phyloP scores from a whole-genome alignment of 345 rosid genomes.

The Syzygium oleosum region DNA sequence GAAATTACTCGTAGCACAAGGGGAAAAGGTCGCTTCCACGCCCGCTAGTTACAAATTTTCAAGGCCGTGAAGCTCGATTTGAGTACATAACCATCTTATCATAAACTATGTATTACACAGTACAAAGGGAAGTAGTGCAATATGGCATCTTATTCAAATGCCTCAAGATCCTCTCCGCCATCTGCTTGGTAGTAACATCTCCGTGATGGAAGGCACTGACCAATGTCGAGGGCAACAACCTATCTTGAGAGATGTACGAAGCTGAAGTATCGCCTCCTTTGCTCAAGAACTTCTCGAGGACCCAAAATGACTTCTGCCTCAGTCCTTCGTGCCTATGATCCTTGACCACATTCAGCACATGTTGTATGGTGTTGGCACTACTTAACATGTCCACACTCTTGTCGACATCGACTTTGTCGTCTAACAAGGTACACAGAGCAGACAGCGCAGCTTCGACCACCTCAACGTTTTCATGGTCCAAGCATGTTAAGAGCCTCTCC shows the following conservation, averaged over 20 bases:
- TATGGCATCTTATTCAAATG: slow-evolving; percentile 70
- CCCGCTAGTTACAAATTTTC: not conserved
- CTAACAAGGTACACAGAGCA: slow-evolving; percentile 73
- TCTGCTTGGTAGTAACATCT: slow-evolving; percentile 59
- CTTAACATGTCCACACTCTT: slow-evolving; percentile 51
- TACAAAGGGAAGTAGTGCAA: slow-evolving; percentile 22
- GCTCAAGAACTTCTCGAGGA: slow-evolving; percentile 69
- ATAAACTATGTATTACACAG: slow-evolving; percentile 11
- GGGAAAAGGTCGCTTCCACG: not conserved
- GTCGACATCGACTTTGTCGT: slow-evolving; percentile 74
- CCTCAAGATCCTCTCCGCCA: slow-evolving; percentile 74
- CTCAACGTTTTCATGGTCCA: slow-evolving; percentile 63
- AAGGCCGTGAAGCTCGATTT: not conserved
- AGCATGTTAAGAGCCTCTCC: slow-evolving; percentile 57
- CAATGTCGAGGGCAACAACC: slow-evolving; percentile 50
- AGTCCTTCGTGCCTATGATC: slow-evolving; percentile 61
- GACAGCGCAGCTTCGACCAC: slow-evolving; percentile 81
- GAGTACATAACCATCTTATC: not conserved
- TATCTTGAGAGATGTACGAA: slow-evolving; percentile 66
- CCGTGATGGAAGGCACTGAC: slow-evolving; percentile 76
- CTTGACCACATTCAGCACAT: slow-evolving; percentile 52
- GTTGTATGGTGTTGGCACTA: slow-evolving; percentile 43
- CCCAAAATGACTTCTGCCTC: slow-evolving; percentile 75
- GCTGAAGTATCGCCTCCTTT: slow-evolving; percentile 43
- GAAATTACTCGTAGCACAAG: not conserved